Base-by-base conservation (phyloP, 2,329 filamentous ascomycete genomes). In the Calonectria hongkongensis region DNA sequence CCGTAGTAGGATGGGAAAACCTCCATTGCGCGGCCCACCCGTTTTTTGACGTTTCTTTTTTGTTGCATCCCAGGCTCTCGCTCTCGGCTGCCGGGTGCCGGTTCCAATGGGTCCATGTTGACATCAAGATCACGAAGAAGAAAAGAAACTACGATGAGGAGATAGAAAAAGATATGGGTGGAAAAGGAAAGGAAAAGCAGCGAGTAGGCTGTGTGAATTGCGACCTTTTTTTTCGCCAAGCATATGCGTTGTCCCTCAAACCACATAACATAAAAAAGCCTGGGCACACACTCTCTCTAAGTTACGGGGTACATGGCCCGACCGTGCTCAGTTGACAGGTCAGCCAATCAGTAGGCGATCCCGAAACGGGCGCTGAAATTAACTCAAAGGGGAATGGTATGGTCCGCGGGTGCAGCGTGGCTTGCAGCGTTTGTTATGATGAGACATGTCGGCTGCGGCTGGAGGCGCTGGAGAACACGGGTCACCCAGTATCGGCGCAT, bases 341-440 rank as follows among this genome's bases (percentile, higher is more conserved):
- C 36, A 45, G 21, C 68, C 67, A 77, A 73, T 74, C 51, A 68
- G 67, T 12, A 30, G 15, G 33, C 50, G 27, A 54, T 66, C 25
- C 68, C 43, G 50, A 36, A 25, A 54, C 43, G 67, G 63, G 73
- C 73, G 76, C 76, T 66, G 66, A 60, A 48, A 75, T 36, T 63
- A 39, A 62, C 73, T 68, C 43, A 48, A 58, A 68, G 45, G 41
- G 63, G 70, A 21, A 60, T 73, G 67, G 72, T n/a, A 28, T 47
- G 41, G 41, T 51, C 58, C 43, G 64, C 68, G 47, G 36, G 25
- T 30, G 66, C 66, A 45, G 28, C 10, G 30, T 15, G n/a, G 30
- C 48, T 21, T 15, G 39, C n/a, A 30, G 13, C 9, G 13, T 21
- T 21, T 47, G 60, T 65, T 70, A 63, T 39, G 45, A 33, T 65